Evolutionary conservation across 129 eudicot species (phyloP).

Genomic region (Escallonia herrerae): DNA sequence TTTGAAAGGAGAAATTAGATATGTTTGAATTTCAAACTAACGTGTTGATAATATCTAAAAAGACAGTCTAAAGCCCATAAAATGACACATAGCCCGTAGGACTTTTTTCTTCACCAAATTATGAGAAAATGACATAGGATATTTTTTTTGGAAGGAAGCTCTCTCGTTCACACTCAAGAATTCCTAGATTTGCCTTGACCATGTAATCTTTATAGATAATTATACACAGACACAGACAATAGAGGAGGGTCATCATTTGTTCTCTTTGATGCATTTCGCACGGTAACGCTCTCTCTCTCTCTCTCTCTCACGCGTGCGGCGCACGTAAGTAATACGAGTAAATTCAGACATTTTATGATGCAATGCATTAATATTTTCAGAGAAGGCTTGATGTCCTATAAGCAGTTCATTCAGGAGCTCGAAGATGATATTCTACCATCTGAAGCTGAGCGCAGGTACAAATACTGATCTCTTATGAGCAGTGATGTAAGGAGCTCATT

Average conservation of each 20-base stretch:
- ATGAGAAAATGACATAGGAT: too few species aligned
- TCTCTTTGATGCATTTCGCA: neutral
- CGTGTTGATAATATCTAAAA: too few species aligned
- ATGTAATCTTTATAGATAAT: too few species aligned
- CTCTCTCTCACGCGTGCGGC: neutral
- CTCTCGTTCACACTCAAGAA: too few species aligned
- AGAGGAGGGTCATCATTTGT: neutral
- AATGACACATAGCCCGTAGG: too few species aligned
- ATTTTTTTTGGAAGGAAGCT: too few species aligned
- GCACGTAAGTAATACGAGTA: neutral
- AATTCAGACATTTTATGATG: slow-evolving; percentile 3
- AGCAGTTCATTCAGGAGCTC: slow-evolving; percentile 98
- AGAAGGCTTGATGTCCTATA: slow-evolving; percentile 96
- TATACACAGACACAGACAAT: too few species aligned
- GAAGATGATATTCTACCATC: slow-evolving; percentile 94
- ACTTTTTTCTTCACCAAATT: too few species aligned
- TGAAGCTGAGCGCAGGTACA: slow-evolving; percentile 96
- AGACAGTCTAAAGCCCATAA: too few species aligned
- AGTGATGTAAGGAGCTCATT: neutral
- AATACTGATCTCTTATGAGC: neutral
- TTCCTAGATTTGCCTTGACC: too few species aligned
- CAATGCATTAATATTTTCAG: slow-evolving; percentile 33
- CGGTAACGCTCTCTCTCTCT: neutral
- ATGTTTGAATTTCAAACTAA: too few species aligned
- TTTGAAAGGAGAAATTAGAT: too few species aligned